phyloP scores from a whole-genome alignment of 768 basidiomycete species.

The Cyathus striatus region DNA sequence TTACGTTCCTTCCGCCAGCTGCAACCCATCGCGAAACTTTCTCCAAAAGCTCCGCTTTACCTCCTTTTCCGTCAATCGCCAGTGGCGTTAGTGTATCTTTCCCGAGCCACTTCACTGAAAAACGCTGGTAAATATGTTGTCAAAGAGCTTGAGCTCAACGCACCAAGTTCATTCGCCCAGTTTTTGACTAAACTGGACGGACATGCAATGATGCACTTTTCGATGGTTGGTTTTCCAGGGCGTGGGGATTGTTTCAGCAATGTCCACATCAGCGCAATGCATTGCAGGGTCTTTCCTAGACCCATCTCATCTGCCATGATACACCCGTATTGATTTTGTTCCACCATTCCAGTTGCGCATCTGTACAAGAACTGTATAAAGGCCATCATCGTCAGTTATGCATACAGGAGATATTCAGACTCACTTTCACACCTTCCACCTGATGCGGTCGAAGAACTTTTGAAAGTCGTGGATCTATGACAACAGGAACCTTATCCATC shows the following conservation, averaged over 20 bases:
- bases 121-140: slow-evolving; percentile 1
- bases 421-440: slow-evolving; percentile 94
- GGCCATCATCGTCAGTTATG: too few relatives aligned
- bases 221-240: slow-evolving; percentile 80
- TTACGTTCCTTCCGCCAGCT: slow-evolving; percentile 83
- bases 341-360: slow-evolving; percentile 91
- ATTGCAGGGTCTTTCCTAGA: slow-evolving; percentile 93
- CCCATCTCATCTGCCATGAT: slow-evolving; percentile 99
- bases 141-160: slow-evolving; percentile 14
- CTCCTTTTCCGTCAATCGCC: slow-evolving; percentile 89
- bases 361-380: slow-evolving; percentile 88
- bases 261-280: slow-evolving; percentile 94
- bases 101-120: slow-evolving; percentile 91
- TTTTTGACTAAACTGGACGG: slow-evolving; percentile 96
- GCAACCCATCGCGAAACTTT: slow-evolving; percentile 88
- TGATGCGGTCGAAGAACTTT: slow-evolving; percentile 96
- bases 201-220: slow-evolving; percentile 97
- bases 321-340: slow-evolving; percentile 87
- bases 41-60: slow-evolving; percentile 73
- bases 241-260: slow-evolving; percentile 92
- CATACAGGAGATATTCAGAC: too few relatives aligned
- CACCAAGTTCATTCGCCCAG: slow-evolving; percentile 96
- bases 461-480: slow-evolving; percentile 84
- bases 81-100: slow-evolving; percentile 76
- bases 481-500: slow-evolving; percentile 84